Conservation (phyloP, 208 protist species). For the Leishmania aethiopica region DNA sequence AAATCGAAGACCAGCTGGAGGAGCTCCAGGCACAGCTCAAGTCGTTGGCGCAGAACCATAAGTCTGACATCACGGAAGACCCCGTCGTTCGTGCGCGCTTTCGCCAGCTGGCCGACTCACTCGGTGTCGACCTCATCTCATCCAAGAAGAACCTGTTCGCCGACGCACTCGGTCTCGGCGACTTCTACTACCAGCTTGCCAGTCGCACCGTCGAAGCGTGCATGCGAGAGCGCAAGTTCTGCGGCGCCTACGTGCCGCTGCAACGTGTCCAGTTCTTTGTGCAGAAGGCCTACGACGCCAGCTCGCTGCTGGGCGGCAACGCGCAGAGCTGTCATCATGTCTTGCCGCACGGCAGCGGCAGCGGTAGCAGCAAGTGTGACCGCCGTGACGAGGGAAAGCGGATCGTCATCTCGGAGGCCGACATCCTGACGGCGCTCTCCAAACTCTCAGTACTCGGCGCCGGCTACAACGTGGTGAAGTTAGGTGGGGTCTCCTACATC, state of each 20-base stretch:
- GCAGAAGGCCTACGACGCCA: conserved; percentile 61
- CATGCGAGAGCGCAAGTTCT: conserved; percentile 87
- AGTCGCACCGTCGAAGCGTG: conserved; percentile 82
- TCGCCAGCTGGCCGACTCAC: conserved; percentile 85
- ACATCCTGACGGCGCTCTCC: conserved; percentile 69
- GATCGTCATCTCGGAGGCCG: conserved; percentile 59
- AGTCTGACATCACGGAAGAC: conserved; percentile 78
- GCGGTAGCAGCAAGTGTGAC: conserved; percentile 5
- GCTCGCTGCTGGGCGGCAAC: conserved; percentile 22
- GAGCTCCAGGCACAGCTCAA: conserved; percentile 71
- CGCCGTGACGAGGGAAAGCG: conserved; percentile 15
- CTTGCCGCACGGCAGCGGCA: conserved; percentile 3
- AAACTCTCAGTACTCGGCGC: conserved; percentile 76
- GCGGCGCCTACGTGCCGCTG: conserved; percentile 81
- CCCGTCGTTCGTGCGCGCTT: conserved; percentile 85
- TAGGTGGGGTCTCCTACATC: conserved; percentile 75
- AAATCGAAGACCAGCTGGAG: conserved; percentile 82
- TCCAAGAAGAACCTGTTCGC: conserved; percentile 90
- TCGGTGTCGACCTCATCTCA: conserved; percentile 86
- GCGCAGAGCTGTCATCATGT: not conserved
- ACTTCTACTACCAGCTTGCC: conserved; percentile 89
- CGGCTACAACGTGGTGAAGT: conserved; percentile 78
- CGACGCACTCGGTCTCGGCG: conserved; percentile 70
- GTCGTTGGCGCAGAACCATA: conserved; percentile 58
- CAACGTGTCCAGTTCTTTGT: conserved; percentile 57